These are phyloP conservation scores for Punctularia strigosozonata DNA, from an alignment of 768 basidiomycete genomes.

Conservation along the genomic window DNA sequence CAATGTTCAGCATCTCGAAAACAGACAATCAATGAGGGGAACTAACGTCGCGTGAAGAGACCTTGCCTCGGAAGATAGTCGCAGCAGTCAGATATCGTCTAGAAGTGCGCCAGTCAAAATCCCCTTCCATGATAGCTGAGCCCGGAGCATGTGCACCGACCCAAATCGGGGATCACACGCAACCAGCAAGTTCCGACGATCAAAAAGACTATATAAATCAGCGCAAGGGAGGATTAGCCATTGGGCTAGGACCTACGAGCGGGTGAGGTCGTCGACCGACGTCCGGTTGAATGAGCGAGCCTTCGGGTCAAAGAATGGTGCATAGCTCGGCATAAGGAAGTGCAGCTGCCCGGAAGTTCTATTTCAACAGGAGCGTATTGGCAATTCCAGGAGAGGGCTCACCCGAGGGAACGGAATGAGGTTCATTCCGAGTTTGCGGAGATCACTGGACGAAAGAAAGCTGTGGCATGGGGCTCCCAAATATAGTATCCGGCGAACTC, in stretches of 20 bases:
- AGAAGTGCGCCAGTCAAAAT: not conserved
- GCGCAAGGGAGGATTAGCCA: conserved; percentile 2
- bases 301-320: conserved; percentile 70
- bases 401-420: conserved; percentile 94
- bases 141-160: conserved; percentile 24
- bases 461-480: conserved; percentile 2
- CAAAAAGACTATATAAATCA: conserved; percentile 46
- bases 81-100: conserved; percentile 84
- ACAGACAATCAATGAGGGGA: conserved; percentile 8
- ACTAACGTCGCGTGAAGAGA: conserved; percentile 72
- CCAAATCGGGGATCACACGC: conserved; percentile 75
- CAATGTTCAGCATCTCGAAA: no score
- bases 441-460: conserved; percentile 37
- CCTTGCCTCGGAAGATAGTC: conserved; percentile 75
- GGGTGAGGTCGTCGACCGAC: conserved; percentile 59
- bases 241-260: conserved; percentile 49
- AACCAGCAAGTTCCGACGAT: conserved; percentile 68
- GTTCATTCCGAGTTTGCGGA: conserved; percentile 88
- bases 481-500: conserved; percentile 7
- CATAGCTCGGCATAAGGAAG: conserved; percentile 93
- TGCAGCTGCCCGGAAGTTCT: conserved; percentile 50
- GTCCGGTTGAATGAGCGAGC: conserved; percentile 47
- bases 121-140: conserved; percentile 1
- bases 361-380: conserved; percentile 1
- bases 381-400: conserved; percentile 13